Evolutionary conservation across 192 early-diverging fungal species (phyloP).

Genomic region (Funneliformis mosseae): DNA sequence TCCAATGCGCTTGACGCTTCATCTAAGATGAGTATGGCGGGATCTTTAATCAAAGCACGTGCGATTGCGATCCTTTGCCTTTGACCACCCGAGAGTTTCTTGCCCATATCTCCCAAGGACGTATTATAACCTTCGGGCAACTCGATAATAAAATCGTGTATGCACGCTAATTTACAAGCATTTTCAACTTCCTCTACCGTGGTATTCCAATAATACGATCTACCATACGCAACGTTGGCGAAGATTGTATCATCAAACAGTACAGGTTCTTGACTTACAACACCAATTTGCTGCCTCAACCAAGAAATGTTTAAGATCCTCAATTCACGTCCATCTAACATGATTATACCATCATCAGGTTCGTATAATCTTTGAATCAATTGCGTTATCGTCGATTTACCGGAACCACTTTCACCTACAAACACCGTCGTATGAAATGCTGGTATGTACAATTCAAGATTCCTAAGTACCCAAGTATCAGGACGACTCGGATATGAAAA

Average conservation of each 20-base stretch:
- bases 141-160: conserved; percentile 65
- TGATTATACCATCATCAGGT: conserved; percentile 54
- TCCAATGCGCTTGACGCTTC: conserved; percentile 43
- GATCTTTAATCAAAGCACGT: conserved; percentile 65
- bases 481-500: conserved; percentile 32
- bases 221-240: conserved; percentile 80
- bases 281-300: conserved; percentile 86
- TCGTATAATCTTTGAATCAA: conserved; percentile 31
- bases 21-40: conserved; percentile 57
- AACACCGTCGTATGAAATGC: conserved; percentile 26
- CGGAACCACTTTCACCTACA: conserved; percentile 32
- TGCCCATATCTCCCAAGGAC: conserved; percentile 72
- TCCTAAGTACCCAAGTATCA: conserved; percentile 24
- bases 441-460: conserved; percentile 23
- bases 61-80: conserved; percentile 74
- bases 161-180: conserved; percentile 64
- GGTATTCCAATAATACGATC: conserved; percentile 45
- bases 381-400: conserved; percentile 26
- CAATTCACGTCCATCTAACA: conserved; percentile 77
- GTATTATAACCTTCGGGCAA: conserved; percentile 60
- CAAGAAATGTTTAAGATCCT: conserved; percentile 80
- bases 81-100: conserved; percentile 81
- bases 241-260: conserved; percentile 80
- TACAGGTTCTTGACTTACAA: conserved; percentile 92
- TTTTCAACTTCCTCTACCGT: conserved; percentile 60